Conservation (phyloP, 768 basidiomycete genomes). For the Leccinum aurantiacum region DNA sequence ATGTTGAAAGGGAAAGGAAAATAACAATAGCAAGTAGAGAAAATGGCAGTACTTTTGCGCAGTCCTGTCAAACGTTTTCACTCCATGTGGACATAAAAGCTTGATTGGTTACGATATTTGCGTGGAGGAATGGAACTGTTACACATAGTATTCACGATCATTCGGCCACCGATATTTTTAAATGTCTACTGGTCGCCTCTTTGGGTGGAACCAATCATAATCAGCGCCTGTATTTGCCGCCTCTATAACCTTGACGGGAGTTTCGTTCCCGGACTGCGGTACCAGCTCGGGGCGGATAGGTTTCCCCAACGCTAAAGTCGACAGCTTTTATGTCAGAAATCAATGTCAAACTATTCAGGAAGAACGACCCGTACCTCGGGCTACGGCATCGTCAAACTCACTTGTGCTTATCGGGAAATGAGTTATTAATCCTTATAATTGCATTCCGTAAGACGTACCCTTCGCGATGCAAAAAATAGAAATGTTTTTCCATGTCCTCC, state of each 20-base stretch:
- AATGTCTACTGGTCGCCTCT: not conserved
- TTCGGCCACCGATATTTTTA: conserved; percentile 15
- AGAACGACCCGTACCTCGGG: conserved; percentile 19
- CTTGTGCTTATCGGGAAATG: conserved; percentile 13
- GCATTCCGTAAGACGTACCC: conserved; percentile 18
- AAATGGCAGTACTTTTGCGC: conserved; percentile 23
- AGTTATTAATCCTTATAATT: conserved; percentile 2
- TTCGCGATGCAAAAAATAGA: conserved; percentile 23
- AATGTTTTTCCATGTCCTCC: conserved; percentile 24
- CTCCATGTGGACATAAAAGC: conserved; percentile 7
- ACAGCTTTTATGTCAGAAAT: conserved; percentile 11
- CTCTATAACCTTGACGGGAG: conserved; percentile 9
- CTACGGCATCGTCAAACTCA: conserved; percentile 25
- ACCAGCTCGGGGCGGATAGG: conserved; percentile 22
- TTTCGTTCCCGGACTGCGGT: conserved; percentile 9
- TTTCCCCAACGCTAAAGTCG: conserved; percentile 17
- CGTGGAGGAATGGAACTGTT: conserved; percentile 3
- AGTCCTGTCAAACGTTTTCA: not conserved
- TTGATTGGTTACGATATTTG: not conserved
- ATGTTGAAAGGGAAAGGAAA: not conserved
- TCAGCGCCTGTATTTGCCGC: conserved; percentile 6
- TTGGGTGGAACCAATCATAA: conserved; percentile 24
- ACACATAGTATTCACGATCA: not conserved
- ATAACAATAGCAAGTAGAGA: conserved; percentile 21
- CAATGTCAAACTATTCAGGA: not conserved